Evolutionary conservation across 1,284 basidiomycete species (phyloP).

Genomic region (Ceratobasidium sp.): DNA sequence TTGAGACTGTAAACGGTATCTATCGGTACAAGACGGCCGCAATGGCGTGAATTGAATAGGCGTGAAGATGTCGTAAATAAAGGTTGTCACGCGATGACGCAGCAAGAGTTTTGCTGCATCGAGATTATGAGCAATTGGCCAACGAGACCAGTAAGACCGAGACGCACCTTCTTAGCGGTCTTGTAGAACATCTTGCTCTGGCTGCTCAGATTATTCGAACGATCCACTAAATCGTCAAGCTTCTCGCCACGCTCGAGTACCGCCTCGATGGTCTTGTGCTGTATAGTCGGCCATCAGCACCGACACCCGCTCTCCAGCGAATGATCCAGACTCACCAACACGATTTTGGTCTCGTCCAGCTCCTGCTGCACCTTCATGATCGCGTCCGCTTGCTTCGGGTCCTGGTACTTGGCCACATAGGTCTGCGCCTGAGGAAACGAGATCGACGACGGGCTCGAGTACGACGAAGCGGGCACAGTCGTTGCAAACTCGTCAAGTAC

Average conservation of each 20-base stretch:
- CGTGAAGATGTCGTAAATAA: constrained; percentile 17
- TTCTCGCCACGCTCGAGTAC: constrained; percentile 97
- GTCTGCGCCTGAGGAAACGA: constrained; percentile 77
- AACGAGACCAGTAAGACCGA: not conserved
- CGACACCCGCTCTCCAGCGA: not conserved
- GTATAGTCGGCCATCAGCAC: constrained; percentile 8
- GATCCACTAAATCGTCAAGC: constrained; percentile 95
- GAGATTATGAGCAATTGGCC: constrained; percentile 35
- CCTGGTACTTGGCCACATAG: constrained; percentile 95
- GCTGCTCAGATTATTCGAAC: constrained; percentile 88
- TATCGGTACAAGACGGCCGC: constrained; percentile 34
- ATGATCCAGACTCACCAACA: constrained; percentile 70
- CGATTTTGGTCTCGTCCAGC: constrained; percentile 98
- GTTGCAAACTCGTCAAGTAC: constrained; percentile 92
- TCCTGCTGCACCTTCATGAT: constrained; percentile 99
- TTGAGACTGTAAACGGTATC: constrained; percentile 34
- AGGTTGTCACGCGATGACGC: constrained; percentile 60
- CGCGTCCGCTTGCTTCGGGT: constrained; percentile 96
- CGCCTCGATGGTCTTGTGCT: constrained; percentile 99
- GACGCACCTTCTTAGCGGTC: constrained; percentile 87
- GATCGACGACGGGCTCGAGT: constrained; percentile 69
- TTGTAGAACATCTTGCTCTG: constrained; percentile 97
- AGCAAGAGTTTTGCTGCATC: constrained; percentile 75
- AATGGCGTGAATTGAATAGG: constrained; percentile 5
- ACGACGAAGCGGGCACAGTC: constrained; percentile 78